Evolutionary conservation across 2,329 filamentous ascomycete genomes (phyloP).

Genomic region (Fusarium zealandicum): DNA sequence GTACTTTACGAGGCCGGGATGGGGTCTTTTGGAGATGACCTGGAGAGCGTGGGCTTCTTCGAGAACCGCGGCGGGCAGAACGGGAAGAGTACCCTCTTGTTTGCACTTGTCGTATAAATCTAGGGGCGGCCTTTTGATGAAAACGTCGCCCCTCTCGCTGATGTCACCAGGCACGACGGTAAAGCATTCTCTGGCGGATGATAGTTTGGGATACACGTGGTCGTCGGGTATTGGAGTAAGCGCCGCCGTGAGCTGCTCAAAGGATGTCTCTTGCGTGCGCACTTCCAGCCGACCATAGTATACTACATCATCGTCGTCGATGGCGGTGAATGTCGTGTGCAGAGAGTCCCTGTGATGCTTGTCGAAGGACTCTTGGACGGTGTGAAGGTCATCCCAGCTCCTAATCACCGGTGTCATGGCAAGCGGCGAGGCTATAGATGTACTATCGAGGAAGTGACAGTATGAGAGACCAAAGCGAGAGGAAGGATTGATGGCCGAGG

Average conservation of each 20-base stretch:
- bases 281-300: neutral
- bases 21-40: neutral
- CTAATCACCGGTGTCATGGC: neutral
- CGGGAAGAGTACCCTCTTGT: neutral
- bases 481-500: neutral
- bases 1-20: slow-evolving; percentile 3
- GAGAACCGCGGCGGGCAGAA: neutral
- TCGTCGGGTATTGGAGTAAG: neutral
- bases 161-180: neutral
- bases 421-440: neutral
- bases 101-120: neutral
- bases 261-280: neutral
- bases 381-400: neutral
- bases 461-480: neutral
- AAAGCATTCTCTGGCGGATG: neutral
- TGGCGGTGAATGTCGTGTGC: neutral
- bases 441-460: neutral
- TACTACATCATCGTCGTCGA: neutral
- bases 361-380: neutral
- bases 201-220: neutral
- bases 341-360: neutral
- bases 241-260: neutral
- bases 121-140: neutral
- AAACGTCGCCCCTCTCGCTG: neutral
- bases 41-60: slow-evolving; percentile 3